Evolutionary conservation across 768 basidiomycete species (phyloP), one percentile per base, ranked within the genome.

Genomic region (Mycena haematopus): DNA sequence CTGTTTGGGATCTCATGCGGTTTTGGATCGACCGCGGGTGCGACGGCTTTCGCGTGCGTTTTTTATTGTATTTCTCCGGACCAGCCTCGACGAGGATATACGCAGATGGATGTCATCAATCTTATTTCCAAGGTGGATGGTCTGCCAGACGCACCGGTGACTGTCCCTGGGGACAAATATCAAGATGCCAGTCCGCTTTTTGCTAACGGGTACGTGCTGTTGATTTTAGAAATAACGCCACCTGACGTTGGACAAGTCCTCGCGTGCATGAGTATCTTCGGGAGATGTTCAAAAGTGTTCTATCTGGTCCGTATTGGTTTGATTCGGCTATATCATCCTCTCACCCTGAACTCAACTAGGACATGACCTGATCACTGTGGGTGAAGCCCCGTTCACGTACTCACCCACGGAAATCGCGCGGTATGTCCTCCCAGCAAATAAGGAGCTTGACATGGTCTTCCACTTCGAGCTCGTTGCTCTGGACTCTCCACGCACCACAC

Each of bases 11-110:
- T 35, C 70, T 86, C 49, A 88, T 92, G 88, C 73, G 75, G 45
- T 92, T 89, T 69, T 92, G 90, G 90, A 78, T 91, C n/a, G 80
- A 86, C 56, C 77, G 86, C 52, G 90, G 91, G 1, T 86, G 87
- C 63, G 89, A 91, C 63, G 91, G 90, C 1, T 93, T 92, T 73
- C 77, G 89, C 22, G 86, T 91, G 67, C 58, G 85, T 75, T 11
- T 51, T 45, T 17, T 36, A 17, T 8, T 35, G 40, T 1, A 45
- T 36, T 42, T 52, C 3, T 25, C 42, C 8, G 13, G 7, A 46
- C 15, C 13, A 33, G 40, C 44, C 10, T 11, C 8, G 22, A 45
- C 31, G 4, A 27, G 2, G 2, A 19, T 62, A 56, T 55, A n/a
- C n/a, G 42, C 64, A 86, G 87, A 87, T 87, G 86, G 88, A 90